Conservation (phyloP, 2,329 filamentous ascomycete genomes). For the Penicillium sp. region DNA sequence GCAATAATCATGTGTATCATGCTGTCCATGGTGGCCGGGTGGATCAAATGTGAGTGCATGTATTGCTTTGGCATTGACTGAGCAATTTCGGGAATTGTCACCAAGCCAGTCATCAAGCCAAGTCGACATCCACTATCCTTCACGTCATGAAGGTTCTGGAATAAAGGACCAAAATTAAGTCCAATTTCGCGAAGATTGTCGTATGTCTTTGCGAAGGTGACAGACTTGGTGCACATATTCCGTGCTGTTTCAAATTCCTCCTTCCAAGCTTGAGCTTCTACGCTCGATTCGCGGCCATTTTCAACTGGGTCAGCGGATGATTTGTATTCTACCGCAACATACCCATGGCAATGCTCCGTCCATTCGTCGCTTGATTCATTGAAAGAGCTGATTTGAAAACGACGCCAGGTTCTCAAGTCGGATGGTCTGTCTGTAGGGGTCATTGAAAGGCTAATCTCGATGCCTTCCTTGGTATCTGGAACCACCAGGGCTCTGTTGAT, state of each 20-base stretch:
- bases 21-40: conserved; percentile 39
- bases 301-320: neutral
- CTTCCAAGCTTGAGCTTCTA: conserved; percentile 16
- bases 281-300: conserved; percentile 10
- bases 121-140: conserved; percentile 14
- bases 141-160: conserved; percentile 30
- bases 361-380: conserved; percentile 29
- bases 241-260: conserved; percentile 11
- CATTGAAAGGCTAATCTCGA: conserved; percentile 31
- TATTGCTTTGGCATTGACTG: conserved; percentile 35
- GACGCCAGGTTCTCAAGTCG: conserved; percentile 24
- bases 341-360: conserved; percentile 38
- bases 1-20: conserved; percentile 34
- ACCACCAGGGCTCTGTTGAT: conserved; percentile 32
- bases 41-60: conserved; percentile 35
- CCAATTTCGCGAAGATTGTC: conserved; percentile 29
- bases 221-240: conserved; percentile 20
- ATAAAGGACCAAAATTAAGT: conserved; percentile 32
- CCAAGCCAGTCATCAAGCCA: conserved; percentile 23
- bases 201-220: conserved; percentile 27
- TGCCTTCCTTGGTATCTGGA: conserved; percentile 32
- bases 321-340: conserved; percentile 26
- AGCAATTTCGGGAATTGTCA: conserved; percentile 31
- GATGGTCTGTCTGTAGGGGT: conserved; percentile 22
- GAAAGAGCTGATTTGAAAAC: conserved; percentile 35